Percentiles rank a stretch among this genome's conserved stretches.
These are phyloP conservation scores for Talaromyces nanjingensis DNA, from an alignment of 495 filamentous ascomycete species.

Conservation along the genomic window DNA sequence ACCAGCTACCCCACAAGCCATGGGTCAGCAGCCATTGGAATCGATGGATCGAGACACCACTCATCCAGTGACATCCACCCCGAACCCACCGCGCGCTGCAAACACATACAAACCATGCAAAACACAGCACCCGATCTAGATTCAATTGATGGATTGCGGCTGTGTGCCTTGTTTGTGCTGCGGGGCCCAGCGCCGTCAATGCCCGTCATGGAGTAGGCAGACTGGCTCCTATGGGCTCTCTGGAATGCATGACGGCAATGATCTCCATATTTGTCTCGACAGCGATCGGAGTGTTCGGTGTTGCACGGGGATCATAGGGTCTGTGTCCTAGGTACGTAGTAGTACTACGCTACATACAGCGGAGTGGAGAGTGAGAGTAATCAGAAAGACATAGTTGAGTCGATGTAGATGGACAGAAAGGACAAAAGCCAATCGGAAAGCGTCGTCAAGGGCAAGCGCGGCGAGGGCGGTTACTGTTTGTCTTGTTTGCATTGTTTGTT, in stretches of 20 bases:
- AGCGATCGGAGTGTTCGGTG: background rate
- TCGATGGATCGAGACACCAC: background rate
- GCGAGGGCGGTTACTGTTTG: slow-evolving; percentile 4
- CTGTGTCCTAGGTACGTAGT: background rate
- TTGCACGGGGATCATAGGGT: background rate
- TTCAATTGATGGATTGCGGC: background rate
- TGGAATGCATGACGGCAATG: slow-evolving; percentile 1
- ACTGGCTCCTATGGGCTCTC: slow-evolving; percentile 1
- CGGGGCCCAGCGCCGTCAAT: slow-evolving; percentile 7
- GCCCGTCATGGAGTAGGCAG: slow-evolving; percentile 1
- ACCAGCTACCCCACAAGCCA: slow-evolving; percentile 5
- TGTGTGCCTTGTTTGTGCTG: slow-evolving; percentile 8
- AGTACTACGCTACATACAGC: background rate
- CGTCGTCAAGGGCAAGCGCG: background rate
- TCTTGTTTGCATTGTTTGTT: slow-evolving; percentile 3
- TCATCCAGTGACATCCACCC: background rate
- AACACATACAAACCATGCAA: background rate
- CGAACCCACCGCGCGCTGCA: background rate
- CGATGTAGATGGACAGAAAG: background rate
- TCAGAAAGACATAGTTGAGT: background rate
- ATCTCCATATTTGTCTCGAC: background rate
- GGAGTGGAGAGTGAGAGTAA: background rate
- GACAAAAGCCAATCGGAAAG: background rate
- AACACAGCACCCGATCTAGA: background rate
- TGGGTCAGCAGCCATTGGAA: slow-evolving; percentile 4